phyloP scores from a whole-genome alignment of 306 rosid species.

The Lathyrus aphaca region DNA sequence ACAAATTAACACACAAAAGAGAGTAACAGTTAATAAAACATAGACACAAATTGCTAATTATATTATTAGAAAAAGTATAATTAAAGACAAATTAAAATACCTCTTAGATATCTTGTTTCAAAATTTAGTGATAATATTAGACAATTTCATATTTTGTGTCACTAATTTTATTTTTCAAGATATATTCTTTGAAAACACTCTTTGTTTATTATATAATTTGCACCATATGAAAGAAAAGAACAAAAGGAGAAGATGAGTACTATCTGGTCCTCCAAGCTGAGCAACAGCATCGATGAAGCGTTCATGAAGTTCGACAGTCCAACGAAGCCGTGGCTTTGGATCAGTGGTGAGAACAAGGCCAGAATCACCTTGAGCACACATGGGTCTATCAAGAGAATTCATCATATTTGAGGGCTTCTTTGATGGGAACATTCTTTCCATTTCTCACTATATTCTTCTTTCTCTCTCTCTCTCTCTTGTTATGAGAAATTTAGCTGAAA shows the following conservation, averaged over 20 bases:
- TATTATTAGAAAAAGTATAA: not conserved
- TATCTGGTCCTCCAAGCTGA: conserved; percentile 99
- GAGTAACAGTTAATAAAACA: not conserved
- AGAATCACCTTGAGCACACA: conserved; percentile 95
- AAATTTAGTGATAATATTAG: not conserved
- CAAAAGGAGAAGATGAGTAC: conserved; percentile 45
- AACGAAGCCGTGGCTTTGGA: conserved; percentile 96
- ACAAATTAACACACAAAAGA: conserved; percentile 17
- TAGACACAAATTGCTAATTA: not conserved
- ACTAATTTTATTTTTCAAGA: not conserved
- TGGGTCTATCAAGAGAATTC: conserved; percentile 87
- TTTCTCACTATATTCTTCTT: conserved; percentile 39
- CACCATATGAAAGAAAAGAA: conserved; percentile 1
- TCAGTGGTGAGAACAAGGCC: conserved; percentile 99
- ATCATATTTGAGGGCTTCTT: conserved; percentile 94
- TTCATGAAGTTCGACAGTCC: conserved; percentile 98
- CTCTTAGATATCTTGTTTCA: not conserved
- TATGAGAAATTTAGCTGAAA: conserved; percentile 18
- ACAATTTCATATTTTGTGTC: not conserved
- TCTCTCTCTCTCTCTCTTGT: too few relatives aligned
- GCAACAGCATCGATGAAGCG: conserved; percentile 97
- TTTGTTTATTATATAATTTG: not conserved
- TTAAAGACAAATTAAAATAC: not conserved
- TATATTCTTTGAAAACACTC: not conserved
- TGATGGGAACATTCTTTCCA: conserved; percentile 86